These are phyloP conservation scores for Botrytis tulipae DNA, from an alignment of 2,329 filamentous ascomycete species.

Conservation along the genomic window DNA sequence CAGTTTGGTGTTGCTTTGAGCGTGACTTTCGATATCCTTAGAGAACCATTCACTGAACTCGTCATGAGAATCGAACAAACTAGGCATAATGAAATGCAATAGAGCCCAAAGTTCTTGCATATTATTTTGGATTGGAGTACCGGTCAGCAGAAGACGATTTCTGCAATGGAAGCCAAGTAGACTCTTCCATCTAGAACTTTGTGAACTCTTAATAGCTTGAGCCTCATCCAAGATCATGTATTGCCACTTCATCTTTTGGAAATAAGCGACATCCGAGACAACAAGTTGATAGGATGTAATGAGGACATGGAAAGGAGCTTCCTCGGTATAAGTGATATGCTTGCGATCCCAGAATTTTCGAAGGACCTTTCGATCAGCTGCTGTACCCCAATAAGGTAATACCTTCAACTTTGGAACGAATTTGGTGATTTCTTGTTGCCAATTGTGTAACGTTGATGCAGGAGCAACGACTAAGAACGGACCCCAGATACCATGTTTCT, in stretches of 20 bases:
- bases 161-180: slow-evolving; percentile 91
- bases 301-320: slow-evolving; percentile 92
- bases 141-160: slow-evolving; percentile 88
- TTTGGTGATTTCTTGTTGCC: slow-evolving; percentile 95
- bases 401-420: slow-evolving; percentile 96
- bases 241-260: slow-evolving; percentile 99
- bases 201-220: slow-evolving; percentile 97
- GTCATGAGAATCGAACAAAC: slow-evolving; percentile 89
- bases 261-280: slow-evolving; percentile 92
- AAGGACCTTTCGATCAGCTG: slow-evolving; percentile 89
- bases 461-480: slow-evolving; percentile 96
- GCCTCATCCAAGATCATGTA: slow-evolving; percentile 99
- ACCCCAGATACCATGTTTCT: slow-evolving; percentile 97
- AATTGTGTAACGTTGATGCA: slow-evolving; percentile 95
- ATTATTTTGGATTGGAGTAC: slow-evolving; percentile 98
- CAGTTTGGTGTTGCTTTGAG: slow-evolving; percentile 98
- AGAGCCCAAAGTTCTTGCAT: slow-evolving; percentile 99
- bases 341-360: slow-evolving; percentile 99
- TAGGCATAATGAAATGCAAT: slow-evolving; percentile 99
- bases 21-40: slow-evolving; percentile 96
- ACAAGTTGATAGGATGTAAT: slow-evolving; percentile 97
- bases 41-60: slow-evolving; percentile 95
- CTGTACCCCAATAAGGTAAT: slow-evolving; percentile 94
- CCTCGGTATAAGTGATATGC: slow-evolving; percentile 90
- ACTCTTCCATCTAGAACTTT: slow-evolving; percentile 96